Base-by-base conservation (phyloP, 768 basidiomycete genomes). In the Trichaptum fuscoviolaceum region DNA sequence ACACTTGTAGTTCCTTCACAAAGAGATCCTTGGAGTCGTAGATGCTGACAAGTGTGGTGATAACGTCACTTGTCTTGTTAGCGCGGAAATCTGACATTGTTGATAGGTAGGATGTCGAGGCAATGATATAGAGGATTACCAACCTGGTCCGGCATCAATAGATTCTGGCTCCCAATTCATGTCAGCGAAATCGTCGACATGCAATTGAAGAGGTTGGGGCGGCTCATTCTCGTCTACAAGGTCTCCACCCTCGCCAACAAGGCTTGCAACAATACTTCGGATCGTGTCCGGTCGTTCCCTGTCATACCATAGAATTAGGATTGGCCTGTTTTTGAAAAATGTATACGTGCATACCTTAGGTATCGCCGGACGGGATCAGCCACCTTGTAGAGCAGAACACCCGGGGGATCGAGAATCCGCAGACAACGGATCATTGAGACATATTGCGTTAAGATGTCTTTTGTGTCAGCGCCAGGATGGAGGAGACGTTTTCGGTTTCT, bases 21-120 rank as follows among this genome's bases (percentile, higher is more conserved):
- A 99, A 98, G 9, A 98, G 84, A 70, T 98, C 97, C 73, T 95
- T 92, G 1, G 96, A 96, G 74, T 98, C 95, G 71, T 98, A 99
- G 70, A 99, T 99, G 75, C 92, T 95, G 70, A 99, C 95, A 0
- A 99, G 87, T 0, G 96, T 96, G 74, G 93, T 96, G 72, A 99
- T 90, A 68, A 99, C 88, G 72, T 99, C 97, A 70, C 92, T 92
- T 0, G 93, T 88, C 74, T 92, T 95, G 73, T 91, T 95, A 1
- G 92, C 87, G 36, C 95, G 84, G 79, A 97, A 99, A 69, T 95
- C 96, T 95, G 76, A n/a, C 26, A 57, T 58, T 27, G 25, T 15
- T 35, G 23, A 35, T 65, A 26, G 67, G 15, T 2, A 23, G 60
- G 59, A 58, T 5, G 24, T 1, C 20, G 27, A 36, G 23, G 25